Base-by-base conservation (phyloP, 768 basidiomycete genomes). In the Melanogaster broomeanus region DNA sequence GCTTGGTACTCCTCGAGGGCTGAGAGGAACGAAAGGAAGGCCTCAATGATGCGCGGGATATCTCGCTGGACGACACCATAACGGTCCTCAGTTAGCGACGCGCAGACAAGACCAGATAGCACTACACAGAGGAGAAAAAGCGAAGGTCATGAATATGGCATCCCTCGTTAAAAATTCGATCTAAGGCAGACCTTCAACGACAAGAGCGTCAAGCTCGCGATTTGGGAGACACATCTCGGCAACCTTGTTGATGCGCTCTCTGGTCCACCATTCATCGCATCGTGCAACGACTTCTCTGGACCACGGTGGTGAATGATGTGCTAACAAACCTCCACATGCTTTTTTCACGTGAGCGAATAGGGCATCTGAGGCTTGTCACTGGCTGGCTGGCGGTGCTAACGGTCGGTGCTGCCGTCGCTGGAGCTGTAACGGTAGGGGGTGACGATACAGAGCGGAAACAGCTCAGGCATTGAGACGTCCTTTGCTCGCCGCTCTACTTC, bases 51-150 rank as follows among this genome's bases (percentile, higher is more conserved):
- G 52, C 82, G 84, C 0, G 91, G 87, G 18, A 92, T 89, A 62
- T 94, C 93, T 11, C 88, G 77, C 64, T 94, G 93, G 12, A 93
- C 89, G 30, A 85, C 80, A 19, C 92, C 92, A 61, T 86, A 93
- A 18, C 78, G 77, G 70, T 95, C 92, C 65, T 93, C 93, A 1
- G 76, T 74, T 13, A 94, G 71, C 4, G 92, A 93, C 0, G 85
- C 82, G 52, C 84, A 87, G 7, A 80, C 76, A 8, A 93, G 73
- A 43, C 79, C 77, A 2, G 87, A 80, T 4, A 94, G 73, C 6
- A 82, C 90, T 91, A 58, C 12, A 13, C 12, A 31, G 11, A 12
- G 30, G 11, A 31, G 30, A 13, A 31, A 31, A 12, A 52, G n/a
- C n/a, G n/a, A 4, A 7, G 37, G 16, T 13, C 10, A 19, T 12